A percentile compares a stretch with the other conserved stretches of the same genome.
Evolutionary conservation across 2,329 filamentous ascomycete species (phyloP).

Genomic region (Chaetomium olivaceum): DNA sequence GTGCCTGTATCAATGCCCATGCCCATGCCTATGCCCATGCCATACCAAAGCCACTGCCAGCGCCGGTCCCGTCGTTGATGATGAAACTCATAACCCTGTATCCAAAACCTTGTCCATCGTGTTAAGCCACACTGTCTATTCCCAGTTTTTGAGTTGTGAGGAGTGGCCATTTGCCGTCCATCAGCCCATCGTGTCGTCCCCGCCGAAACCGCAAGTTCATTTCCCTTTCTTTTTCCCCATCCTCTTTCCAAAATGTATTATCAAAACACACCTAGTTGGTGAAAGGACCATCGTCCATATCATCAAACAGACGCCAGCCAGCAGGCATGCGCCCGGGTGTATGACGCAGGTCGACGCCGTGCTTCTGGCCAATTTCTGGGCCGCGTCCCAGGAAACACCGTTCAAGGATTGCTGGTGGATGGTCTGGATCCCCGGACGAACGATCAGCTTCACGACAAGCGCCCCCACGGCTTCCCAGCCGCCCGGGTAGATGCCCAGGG

Average conservation of each 20-base stretch:
- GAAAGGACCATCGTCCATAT: background rate
- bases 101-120: too few relatives aligned
- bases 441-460: slow-evolving; percentile 24
- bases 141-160: too few relatives aligned
- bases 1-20: too few relatives aligned
- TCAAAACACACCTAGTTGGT: background rate
- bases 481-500: slow-evolving; percentile 28
- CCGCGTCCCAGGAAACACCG: slow-evolving; percentile 21
- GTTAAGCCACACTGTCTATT: too few relatives aligned
- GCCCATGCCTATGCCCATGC: too few relatives aligned
- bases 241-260: background rate
- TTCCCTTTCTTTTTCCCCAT: background rate
- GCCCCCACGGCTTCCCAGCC: background rate
- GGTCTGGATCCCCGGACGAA: slow-evolving; percentile 19
- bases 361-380: slow-evolving; percentile 12
- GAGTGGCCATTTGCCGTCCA: too few relatives aligned
- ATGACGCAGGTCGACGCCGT: slow-evolving; percentile 22
- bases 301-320: background rate
- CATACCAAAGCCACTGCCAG: too few relatives aligned
- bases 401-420: slow-evolving; percentile 25
- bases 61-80: too few relatives aligned
- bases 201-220: background rate
- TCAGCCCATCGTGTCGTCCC: too few relatives aligned
- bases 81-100: too few relatives aligned
- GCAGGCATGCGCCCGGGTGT: background rate